These are phyloP conservation scores for Symmetrospora coprosmae DNA, from an alignment of 768 basidiomycete species.

Conservation along the genomic window DNA sequence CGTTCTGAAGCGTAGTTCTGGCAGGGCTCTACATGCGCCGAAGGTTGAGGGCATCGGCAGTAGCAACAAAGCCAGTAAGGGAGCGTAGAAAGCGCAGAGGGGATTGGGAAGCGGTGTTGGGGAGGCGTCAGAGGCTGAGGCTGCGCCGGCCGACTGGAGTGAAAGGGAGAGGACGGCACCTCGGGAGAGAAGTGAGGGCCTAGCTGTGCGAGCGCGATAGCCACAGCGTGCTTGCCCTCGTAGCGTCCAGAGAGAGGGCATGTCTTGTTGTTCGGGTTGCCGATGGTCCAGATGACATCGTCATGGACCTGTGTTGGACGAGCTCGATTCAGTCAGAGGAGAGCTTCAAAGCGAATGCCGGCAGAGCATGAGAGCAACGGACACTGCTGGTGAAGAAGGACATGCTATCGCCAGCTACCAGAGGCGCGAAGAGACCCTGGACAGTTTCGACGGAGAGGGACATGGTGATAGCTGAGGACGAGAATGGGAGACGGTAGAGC, in stretches of 20 bases:
- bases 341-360: not conserved
- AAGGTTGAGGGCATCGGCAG: not conserved
- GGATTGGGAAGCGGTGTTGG: no score
- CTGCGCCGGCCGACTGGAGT: no score
- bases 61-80: no score
- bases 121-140: no score
- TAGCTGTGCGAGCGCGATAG: not conserved
- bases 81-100: no score
- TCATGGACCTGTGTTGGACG: not conserved
- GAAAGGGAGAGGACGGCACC: not conserved
- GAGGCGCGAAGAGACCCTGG: not conserved
- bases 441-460: not conserved
- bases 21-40: not conserved
- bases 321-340: not conserved
- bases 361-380: not conserved
- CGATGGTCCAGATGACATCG: not conserved
- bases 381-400: not conserved
- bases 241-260: not conserved
- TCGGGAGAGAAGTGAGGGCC: not conserved
- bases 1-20: not conserved
- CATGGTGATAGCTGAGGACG: no score
- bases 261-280: not conserved
- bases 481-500: no score
- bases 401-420: not conserved
- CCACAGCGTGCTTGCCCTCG: not conserved